phyloP scores from a whole-genome alignment of 495 filamentous ascomycete genomes.

The Eremomyces bilateralis region DNA sequence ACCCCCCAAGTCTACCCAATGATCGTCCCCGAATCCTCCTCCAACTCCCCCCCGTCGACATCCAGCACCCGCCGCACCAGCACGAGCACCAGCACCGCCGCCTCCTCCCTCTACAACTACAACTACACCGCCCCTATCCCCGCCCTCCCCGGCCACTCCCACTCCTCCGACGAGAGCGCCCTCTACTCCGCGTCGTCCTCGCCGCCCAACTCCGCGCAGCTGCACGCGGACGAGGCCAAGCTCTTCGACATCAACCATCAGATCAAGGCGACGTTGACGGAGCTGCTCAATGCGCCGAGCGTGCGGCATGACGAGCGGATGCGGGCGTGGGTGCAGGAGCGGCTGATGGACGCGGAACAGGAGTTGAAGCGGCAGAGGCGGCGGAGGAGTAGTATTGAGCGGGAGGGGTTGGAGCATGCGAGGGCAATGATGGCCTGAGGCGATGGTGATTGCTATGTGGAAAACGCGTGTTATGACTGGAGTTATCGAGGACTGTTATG shows the following conservation, averaged over 20 bases:
- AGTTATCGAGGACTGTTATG: no score
- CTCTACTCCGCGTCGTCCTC: slow-evolving; percentile 4
- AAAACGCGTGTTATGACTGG: no score
- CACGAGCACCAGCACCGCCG: slow-evolving; percentile 1
- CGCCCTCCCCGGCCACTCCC: slow-evolving; percentile 4
- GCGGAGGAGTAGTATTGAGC: slow-evolving; percentile 13
- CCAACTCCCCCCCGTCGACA: slow-evolving; percentile 11
- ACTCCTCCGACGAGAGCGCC: slow-evolving; percentile 5
- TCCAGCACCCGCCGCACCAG: no score
- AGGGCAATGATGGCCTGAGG: no score
- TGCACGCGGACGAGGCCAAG: slow-evolving; percentile 29
- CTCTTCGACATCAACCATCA: slow-evolving; percentile 38
- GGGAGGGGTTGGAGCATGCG: no score
- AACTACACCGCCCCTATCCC: slow-evolving; percentile 3
- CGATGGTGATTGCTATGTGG: no score
- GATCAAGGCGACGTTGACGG: slow-evolving; percentile 42
- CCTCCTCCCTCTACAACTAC: slow-evolving; percentile 2
- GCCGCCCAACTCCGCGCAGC: background rate
- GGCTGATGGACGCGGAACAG: slow-evolving; percentile 41
- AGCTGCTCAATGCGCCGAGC: slow-evolving; percentile 39
- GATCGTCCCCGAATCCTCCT: slow-evolving; percentile 4
- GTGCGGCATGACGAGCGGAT: slow-evolving; percentile 31
- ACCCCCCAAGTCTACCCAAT: slow-evolving; percentile 7
- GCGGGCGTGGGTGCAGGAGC: slow-evolving; percentile 37
- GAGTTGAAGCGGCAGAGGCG: slow-evolving; percentile 25